These are phyloP conservation scores for Vitis rotundifolia DNA, from an alignment of 164 flowering plant species.

Conservation along the genomic window DNA sequence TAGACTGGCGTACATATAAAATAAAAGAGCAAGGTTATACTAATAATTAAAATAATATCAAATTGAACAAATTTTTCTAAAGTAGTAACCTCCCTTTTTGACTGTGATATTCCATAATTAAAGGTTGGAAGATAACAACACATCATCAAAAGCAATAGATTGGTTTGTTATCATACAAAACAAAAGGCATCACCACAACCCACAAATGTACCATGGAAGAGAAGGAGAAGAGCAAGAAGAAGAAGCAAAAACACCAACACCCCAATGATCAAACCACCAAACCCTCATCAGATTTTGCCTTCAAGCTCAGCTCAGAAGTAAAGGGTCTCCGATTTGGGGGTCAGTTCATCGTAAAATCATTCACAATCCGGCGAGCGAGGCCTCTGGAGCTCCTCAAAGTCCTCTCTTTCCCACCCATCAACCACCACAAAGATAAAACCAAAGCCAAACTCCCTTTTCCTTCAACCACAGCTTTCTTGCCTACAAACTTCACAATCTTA, in stretches of 20 bases:
- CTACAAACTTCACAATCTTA: slow-evolving; percentile 93
- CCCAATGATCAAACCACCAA: slow-evolving; percentile 48
- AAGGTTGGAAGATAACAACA: neutral
- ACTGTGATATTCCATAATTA: neutral
- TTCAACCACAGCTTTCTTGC: slow-evolving; percentile 71
- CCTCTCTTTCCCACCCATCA: slow-evolving; percentile 51
- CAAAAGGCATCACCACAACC: slow-evolving; percentile 1
- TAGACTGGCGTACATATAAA: neutral
- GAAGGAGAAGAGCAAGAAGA: slow-evolving; percentile 51
- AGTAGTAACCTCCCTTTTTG: slow-evolving; percentile 1
- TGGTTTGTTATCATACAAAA: slow-evolving; percentile 20
- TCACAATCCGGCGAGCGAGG: slow-evolving; percentile 75
- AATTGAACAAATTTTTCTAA: neutral
- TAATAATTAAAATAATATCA: too few species aligned
- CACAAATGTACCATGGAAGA: slow-evolving; percentile 31
- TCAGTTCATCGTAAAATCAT: slow-evolving; percentile 84
- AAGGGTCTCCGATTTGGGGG: slow-evolving; percentile 87
- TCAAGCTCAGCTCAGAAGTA: slow-evolving; percentile 68
- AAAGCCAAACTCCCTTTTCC: slow-evolving; percentile 42
- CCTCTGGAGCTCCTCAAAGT: slow-evolving; percentile 63
- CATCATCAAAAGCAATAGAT: slow-evolving; percentile 14
- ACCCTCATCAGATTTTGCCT: slow-evolving; percentile 49
- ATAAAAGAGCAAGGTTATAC: neutral
- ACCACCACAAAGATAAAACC: slow-evolving; percentile 8
- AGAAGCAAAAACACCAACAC: slow-evolving; percentile 65